Evolutionary conservation across 1,139 yeast species (phyloP).

Genomic region (Eremothecium cymbalariae): DNA sequence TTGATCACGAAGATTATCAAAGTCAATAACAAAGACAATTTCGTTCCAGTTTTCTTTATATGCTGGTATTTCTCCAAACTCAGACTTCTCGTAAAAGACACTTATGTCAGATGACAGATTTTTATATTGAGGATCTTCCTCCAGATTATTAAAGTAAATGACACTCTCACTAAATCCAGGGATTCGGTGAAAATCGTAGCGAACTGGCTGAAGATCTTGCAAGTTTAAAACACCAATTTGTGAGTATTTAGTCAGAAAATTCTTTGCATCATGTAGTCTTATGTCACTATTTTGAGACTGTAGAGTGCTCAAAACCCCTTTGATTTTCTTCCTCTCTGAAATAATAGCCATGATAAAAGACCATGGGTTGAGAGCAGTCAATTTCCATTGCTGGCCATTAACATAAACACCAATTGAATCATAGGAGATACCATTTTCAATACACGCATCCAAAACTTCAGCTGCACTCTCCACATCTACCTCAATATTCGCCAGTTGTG

Average conservation of each 20-base stretch:
- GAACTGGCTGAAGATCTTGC: constrained; percentile 26
- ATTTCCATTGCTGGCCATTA: constrained; percentile 47
- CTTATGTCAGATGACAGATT: constrained; percentile 38
- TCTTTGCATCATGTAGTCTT: constrained; percentile 11
- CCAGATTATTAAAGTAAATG: constrained; percentile 72
- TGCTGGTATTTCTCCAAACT: constrained; percentile 58
- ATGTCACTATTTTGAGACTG: constrained; percentile 1
- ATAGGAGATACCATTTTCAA: constrained; percentile 23
- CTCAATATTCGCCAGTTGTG: constrained; percentile 16
- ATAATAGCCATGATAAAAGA: constrained; percentile 18
- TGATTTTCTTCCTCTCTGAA: constrained; percentile 16
- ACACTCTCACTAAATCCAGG: constrained; percentile 36
- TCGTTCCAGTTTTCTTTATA: constrained; percentile 71
- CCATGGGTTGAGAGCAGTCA: constrained; percentile 19
- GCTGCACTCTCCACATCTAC: constrained; percentile 13
- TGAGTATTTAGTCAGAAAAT: constrained; percentile 17
- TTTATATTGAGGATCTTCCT: constrained; percentile 48
- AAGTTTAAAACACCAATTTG: constrained; percentile 18
- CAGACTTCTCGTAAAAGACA: constrained; percentile 36
- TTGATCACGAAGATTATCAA: constrained; percentile 45
- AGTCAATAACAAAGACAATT: constrained; percentile 59
- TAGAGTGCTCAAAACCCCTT: constrained; percentile 11
- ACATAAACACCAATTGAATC: constrained; percentile 44
- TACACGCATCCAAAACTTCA: constrained; percentile 10
- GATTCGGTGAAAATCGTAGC: constrained; percentile 28